Base-by-base conservation (phyloP, 2,329 filamentous ascomycete genomes). In the Macrophomina tecta region DNA sequence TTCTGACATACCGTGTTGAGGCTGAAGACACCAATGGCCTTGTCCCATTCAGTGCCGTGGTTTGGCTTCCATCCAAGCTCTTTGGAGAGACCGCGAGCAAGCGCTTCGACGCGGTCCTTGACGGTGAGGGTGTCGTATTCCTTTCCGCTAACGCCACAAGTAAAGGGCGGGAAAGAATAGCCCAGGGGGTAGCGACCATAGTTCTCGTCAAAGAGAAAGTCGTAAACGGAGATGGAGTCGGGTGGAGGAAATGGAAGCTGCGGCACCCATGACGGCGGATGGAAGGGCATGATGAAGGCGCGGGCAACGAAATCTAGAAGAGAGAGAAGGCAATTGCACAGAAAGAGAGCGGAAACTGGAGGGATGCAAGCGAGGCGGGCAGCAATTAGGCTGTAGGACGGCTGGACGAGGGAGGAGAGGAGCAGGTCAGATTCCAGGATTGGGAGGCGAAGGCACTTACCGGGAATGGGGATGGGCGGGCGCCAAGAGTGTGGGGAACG, bases 41-140 rank as follows among this genome's bases (percentile, higher is more conserved):
- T 93, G 73, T 95, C 91, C 90, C 90, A 95, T 75, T 94, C 91
- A 0, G 87, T 87, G 12, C 90, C 91, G 66, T 87, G 77, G 70
- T 91, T 89, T 7, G 90, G 87, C 53, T 84, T 77, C 85, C 91
- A 93, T 51, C 87, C 89, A 68, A 95, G 84, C 69, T 91, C 87
- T 75, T 91, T 89, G 48, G 86, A 85, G 40, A 96, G 80, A 28
- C 86, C 89, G 67, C 90, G 86, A 16, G 92, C 86, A 28, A 95
- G 83, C 64, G 81, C 83, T 34, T 92, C 89, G 9, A 91, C 86
- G 28, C 91, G 85, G 66, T 89, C 83, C 61, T 85, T 85, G 52
- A 92, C 85, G 71, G 94, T 86, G 36, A 82, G 71, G 6, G 85
- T 82, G 7, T 86, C 87, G 76, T 89, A 91, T 3, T 87, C 85